These are phyloP conservation scores for Saturnispora gosingensis DNA, from an alignment of 805 yeast species.

Conservation along the genomic window DNA sequence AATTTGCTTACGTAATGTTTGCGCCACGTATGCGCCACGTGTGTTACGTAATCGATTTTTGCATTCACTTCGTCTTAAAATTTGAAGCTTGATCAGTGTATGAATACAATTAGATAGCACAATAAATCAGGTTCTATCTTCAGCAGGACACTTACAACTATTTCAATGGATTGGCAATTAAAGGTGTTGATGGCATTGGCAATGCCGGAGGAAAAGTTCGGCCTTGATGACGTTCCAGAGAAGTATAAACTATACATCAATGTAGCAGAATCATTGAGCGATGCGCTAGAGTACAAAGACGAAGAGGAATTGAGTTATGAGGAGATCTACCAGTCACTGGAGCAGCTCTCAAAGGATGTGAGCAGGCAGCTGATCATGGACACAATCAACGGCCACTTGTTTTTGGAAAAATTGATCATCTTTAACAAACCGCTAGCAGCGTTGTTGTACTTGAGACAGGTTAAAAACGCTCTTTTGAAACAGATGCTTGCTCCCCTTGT, in stretches of 20 bases:
- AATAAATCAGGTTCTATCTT: not conserved
- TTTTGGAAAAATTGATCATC: constrained; percentile 3
- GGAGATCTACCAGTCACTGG: not conserved
- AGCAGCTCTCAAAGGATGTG: not conserved
- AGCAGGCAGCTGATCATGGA: not conserved
- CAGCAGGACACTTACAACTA: not conserved
- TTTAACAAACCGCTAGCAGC: constrained; percentile 1
- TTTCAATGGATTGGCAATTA: constrained; percentile 4
- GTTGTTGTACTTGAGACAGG: not conserved
- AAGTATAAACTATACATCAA: not conserved
- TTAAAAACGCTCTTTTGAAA: not conserved
- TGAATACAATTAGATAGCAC: not conserved
- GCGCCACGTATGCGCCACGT: too few relatives aligned
- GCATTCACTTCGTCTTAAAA: too few relatives aligned
- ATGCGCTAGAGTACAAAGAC: not conserved
- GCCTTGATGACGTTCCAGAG: constrained; percentile 1
- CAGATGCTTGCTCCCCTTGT: constrained; percentile 2
- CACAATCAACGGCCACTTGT: constrained; percentile 6
- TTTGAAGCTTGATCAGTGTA: too few relatives aligned
- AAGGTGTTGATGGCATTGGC: constrained; percentile 2
- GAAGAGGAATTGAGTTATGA: not conserved
- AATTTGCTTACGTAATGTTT: too few relatives aligned
- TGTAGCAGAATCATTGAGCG: not conserved
- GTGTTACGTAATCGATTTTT: too few relatives aligned
- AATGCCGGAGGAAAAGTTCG: not conserved